Evolutionary conservation across 2,329 filamentous ascomycete species (phyloP).

Genomic region (Drechmeria coniospora): DNA sequence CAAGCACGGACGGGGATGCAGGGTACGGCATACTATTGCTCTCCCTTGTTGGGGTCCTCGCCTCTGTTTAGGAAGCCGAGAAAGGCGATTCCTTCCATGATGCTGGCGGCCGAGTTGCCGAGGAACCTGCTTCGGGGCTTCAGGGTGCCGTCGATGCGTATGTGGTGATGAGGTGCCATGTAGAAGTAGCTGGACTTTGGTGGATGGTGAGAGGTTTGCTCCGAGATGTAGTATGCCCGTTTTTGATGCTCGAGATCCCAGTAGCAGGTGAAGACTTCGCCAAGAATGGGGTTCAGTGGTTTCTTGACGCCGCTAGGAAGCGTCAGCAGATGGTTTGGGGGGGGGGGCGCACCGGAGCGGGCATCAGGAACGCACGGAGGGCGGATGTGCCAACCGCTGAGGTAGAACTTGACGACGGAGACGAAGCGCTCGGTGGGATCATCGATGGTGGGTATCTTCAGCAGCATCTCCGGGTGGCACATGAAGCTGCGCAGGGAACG

Average conservation of each 20-base stretch:
- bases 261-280: slow-evolving; percentile 87
- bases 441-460: slow-evolving; percentile 74
- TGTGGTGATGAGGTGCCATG: slow-evolving; percentile 85
- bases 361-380: slow-evolving; percentile 55
- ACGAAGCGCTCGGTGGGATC: slow-evolving; percentile 84
- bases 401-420: slow-evolving; percentile 92
- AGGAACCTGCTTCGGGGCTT: slow-evolving; percentile 92
- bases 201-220: slow-evolving; percentile 95
- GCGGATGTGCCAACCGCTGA: slow-evolving; percentile 98
- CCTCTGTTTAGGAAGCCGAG: slow-evolving; percentile 70
- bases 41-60: slow-evolving; percentile 46
- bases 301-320: slow-evolving; percentile 79
- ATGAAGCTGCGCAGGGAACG: slow-evolving; percentile 57
- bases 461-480: slow-evolving; percentile 92
- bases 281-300: slow-evolving; percentile 88
- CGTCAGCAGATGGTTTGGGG: slow-evolving; percentile 1
- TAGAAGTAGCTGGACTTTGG: slow-evolving; percentile 99
- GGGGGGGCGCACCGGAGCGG: no score
- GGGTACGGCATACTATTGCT: slow-evolving; percentile 60
- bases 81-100: slow-evolving; percentile 95
- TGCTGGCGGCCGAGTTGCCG: slow-evolving; percentile 89
- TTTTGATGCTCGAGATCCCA: slow-evolving; percentile 83
- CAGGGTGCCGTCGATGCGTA: slow-evolving; percentile 87
- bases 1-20: no score
- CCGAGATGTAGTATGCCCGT: slow-evolving; percentile 85